Evolutionary conservation across 306 rosid genomes (phyloP), one percentile per base, ranked within the genome.

Genomic region (Cicer yamashitae): DNA sequence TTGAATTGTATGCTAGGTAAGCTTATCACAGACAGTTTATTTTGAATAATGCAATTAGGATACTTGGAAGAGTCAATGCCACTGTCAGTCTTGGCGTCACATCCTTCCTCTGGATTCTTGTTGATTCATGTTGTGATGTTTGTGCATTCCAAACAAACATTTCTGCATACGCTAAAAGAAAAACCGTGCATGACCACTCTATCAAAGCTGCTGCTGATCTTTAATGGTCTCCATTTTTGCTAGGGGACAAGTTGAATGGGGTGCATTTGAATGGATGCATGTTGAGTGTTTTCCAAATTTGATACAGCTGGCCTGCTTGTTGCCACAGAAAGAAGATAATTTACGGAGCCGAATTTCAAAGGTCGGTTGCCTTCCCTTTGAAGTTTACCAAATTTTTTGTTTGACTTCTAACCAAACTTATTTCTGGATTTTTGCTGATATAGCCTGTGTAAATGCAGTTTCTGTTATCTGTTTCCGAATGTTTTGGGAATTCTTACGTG

Each of bases 261-360:
- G 84, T 84, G 87, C 89, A 67, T 90, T 94, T 85, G 99, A 94
- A 82, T 94, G 99, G 97, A 82, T 94, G 81, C 99, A 94, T 84
- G 83, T 71, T 45, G 90, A 90, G 54, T 94, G 99, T 87, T 85
- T 94, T 81, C 96, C 99, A 70, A 87, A 83, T 81, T 86, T 94
- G 85, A 88, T 94, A 60, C 88, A 88, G 78, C 84, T 94, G 69
- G 91, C 93, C 51, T 89, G 96, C 87, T 83, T 88, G 75, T 86
- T 94, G 74, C 94, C 96, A 68, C 97, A 90, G 40, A 94, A 94
- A 84, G 99, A 92, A 84, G 99, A 94, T 73, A 85, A 81, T 73
- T 85, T 94, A 77, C 85, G 97, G 71, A 90, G 87, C 82, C 90
- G 84, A 72, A 85, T 88, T 74, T 86, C 96, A 45, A 92, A 85